Conservation (phyloP, 2,329 filamentous ascomycete species). For the Xylaria sp. region DNA sequence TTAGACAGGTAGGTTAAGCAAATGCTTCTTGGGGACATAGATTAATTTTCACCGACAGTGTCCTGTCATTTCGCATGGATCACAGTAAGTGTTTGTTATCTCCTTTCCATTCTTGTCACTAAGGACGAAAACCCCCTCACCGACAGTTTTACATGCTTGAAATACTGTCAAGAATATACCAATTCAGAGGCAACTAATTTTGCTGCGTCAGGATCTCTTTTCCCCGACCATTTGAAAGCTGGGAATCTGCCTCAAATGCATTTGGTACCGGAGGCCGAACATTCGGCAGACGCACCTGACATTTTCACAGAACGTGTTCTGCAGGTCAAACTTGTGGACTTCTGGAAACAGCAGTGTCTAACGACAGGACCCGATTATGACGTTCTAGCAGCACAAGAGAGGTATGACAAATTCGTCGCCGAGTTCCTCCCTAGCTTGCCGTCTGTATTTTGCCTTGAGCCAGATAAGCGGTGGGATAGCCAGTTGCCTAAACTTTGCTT, state of each 20-base stretch:
- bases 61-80: conserved; percentile 9
- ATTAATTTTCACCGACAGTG: neutral
- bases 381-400: conserved; percentile 17
- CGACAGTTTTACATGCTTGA: neutral
- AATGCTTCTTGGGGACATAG: neutral
- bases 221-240: neutral
- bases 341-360: conserved; percentile 24
- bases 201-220: neutral
- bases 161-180: neutral
- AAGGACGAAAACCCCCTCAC: no score
- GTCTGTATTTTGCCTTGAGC: conserved; percentile 28
- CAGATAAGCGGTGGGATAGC: conserved; percentile 32
- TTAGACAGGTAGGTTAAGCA: conserved; percentile 24
- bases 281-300: conserved; percentile 16
- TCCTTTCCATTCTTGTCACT: no score
- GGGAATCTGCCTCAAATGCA: conserved; percentile 21
- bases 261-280: neutral
- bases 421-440: conserved; percentile 33
- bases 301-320: conserved; percentile 33
- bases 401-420: conserved; percentile 34
- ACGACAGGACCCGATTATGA: conserved; percentile 21
- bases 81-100: neutral
- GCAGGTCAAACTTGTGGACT: conserved; percentile 26
- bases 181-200: neutral
- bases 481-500: conserved; percentile 26